A percentile compares a stretch with the other conserved stretches of the same genome.
These are phyloP conservation scores for Syzygium malaccense DNA, from an alignment of 441 rosid species.

Conservation along the genomic window DNA sequence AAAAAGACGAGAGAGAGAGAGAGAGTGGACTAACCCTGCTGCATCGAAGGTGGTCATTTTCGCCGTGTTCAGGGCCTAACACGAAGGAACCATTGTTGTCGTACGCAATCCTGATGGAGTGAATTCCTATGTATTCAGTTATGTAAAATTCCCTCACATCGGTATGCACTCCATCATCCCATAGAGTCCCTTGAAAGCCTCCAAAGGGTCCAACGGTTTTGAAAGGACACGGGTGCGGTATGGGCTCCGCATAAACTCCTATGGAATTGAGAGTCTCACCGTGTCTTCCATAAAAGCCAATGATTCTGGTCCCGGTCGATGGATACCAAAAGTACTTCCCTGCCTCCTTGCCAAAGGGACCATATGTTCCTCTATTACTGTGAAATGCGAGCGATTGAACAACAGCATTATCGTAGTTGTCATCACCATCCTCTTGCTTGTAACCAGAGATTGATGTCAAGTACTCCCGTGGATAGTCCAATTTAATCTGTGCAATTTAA, in stretches of 20 bases:
- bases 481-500: not conserved
- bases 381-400: not conserved
- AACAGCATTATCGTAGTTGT: no score
- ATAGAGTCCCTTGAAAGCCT: not conserved
- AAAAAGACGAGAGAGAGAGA: not conserved
- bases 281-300: not conserved
- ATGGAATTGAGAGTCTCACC: not conserved
- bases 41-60: no score
- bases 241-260: not conserved
- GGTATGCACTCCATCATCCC: not conserved
- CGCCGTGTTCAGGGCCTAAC: no score
- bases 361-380: not conserved
- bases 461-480: not conserved
- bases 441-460: not conserved
- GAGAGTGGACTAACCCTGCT: not conserved
- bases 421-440: not conserved
- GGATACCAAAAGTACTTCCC: not conserved
- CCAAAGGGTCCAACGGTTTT: not conserved
- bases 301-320: not conserved
- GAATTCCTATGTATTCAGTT: not conserved
- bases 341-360: no score
- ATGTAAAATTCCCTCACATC: not conserved
- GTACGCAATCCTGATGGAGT: not conserved
- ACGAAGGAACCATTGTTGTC: not conserved
- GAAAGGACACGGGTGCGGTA: not conserved